Conservation (phyloP, 163 green algal genomes). For the Chloromonas sp. region DNA sequence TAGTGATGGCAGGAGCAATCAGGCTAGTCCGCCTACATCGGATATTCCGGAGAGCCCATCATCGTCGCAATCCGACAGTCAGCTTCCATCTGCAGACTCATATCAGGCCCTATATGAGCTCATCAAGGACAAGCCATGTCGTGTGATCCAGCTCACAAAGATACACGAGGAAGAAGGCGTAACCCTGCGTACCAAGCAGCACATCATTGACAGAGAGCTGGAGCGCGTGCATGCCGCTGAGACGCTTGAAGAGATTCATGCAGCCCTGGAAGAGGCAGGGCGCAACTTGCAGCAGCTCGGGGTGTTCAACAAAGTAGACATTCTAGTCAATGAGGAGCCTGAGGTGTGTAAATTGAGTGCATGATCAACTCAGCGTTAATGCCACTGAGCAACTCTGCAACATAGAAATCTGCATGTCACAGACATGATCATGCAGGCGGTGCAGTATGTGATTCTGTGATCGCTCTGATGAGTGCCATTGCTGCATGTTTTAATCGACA, state of each 20-base stretch:
- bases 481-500: no score
- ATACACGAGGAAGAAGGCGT: conserved; percentile 19
- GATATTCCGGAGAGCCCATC: no score
- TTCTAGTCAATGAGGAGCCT: conserved; percentile 43
- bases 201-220: conserved; percentile 55
- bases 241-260: conserved; percentile 63
- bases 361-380: no score
- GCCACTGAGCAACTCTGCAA: no score
- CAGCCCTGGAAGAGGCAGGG: conserved; percentile 44
- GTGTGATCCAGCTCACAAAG: conserved; percentile 35
- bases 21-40: no score
- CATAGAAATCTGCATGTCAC: no score
- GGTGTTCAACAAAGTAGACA: conserved; percentile 53
- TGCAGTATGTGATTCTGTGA: no score
- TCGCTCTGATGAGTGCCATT: no score
- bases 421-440: no score
- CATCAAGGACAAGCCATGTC: conserved; percentile 40
- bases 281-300: conserved; percentile 48
- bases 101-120: conserved; percentile 45
- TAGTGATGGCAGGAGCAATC: no score
- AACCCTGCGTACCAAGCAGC: conserved; percentile 43
- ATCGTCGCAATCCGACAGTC: no score
- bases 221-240: conserved; percentile 26
- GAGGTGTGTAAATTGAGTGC: conserved; percentile 14
- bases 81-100: conserved; percentile 1